phyloP scores from a whole-genome alignment of 1,284 basidiomycete species.

The Lentinula novae-zelandiae region DNA sequence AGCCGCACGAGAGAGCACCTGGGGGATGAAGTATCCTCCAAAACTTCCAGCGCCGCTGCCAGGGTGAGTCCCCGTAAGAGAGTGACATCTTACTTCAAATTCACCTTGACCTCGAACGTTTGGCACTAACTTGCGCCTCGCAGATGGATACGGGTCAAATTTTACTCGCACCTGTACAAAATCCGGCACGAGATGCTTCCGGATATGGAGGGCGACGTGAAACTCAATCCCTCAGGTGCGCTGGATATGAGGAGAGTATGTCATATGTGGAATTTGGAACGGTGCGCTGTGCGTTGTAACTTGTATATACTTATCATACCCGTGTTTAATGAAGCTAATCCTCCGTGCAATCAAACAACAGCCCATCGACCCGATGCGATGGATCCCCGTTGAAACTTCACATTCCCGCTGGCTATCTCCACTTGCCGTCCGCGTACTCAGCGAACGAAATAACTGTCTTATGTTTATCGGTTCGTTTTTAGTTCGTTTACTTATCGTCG shows the following conservation, averaged over 20 bases:
- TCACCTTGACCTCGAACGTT: background rate
- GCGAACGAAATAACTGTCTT: constrained; percentile 3
- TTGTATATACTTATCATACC: background rate
- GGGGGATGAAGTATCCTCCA: constrained; percentile 10
- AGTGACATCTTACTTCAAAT: background rate
- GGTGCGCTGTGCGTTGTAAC: constrained; percentile 5
- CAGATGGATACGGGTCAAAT: constrained; percentile 12
- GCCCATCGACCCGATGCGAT: constrained; percentile 13
- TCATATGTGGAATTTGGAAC: constrained; percentile 11
- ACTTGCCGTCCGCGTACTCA: constrained; percentile 10
- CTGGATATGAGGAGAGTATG: constrained; percentile 9
- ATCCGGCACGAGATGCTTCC: constrained; percentile 9
- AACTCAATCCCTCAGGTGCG: constrained; percentile 2
- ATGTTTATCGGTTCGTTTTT: constrained; percentile 11
- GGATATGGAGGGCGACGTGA: constrained; percentile 13
- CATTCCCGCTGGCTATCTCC: constrained; percentile 6
- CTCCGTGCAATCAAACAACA: background rate
- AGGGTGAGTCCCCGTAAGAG: constrained; percentile 1
- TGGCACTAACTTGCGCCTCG: background rate
- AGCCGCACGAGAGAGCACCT: constrained; percentile 8
- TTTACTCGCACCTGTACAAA: constrained; percentile 14
- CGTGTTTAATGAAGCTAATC: background rate
- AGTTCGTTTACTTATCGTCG: background rate
- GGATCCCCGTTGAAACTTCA: constrained; percentile 2
- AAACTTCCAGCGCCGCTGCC: constrained; percentile 9